These are phyloP conservation scores for Diplodia corticola DNA, from an alignment of 2,329 filamentous ascomycete genomes.

Conservation along the genomic window DNA sequence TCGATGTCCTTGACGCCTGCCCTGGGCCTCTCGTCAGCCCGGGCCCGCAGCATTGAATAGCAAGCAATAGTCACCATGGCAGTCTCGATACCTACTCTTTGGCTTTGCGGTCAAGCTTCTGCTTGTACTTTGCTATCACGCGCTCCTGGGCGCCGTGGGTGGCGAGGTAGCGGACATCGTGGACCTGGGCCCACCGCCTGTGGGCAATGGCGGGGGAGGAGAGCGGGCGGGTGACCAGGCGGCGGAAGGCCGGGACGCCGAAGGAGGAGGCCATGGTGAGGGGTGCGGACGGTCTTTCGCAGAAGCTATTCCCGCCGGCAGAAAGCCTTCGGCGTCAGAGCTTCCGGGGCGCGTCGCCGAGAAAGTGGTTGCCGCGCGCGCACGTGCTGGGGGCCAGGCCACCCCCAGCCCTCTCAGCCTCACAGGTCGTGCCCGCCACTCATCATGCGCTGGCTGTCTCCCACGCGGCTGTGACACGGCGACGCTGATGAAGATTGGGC, in stretches of 20 bases:
- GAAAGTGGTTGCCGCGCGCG: slow-evolving; percentile 1
- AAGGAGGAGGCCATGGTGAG: slow-evolving; percentile 19
- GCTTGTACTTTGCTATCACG: slow-evolving; percentile 80
- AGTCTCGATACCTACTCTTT: slow-evolving; percentile 53
- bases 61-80: neutral
- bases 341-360: neutral
- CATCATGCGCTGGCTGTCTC: neutral
- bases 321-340: slow-evolving; percentile 12
- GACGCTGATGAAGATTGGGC: neutral
- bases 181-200: slow-evolving; percentile 85
- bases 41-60: neutral
- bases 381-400: neutral
- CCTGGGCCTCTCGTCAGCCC: slow-evolving; percentile 28
- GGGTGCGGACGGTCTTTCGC: neutral
- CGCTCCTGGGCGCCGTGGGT: slow-evolving; percentile 69
- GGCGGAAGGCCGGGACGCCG: slow-evolving; percentile 17
- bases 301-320: neutral
- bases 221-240: slow-evolving; percentile 18
- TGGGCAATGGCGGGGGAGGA: slow-evolving; percentile 49
- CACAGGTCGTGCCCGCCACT: neutral
- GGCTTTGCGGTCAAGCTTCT: slow-evolving; percentile 82
- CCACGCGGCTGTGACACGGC: neutral
- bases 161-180: slow-evolving; percentile 86
- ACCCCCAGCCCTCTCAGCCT: neutral
- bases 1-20: slow-evolving; percentile 70